A percentile compares a stretch with the other conserved stretches of the same genome.
These are phyloP conservation scores for Venturia oleaginea DNA, from an alignment of 2,329 filamentous ascomycete species.

Conservation along the genomic window DNA sequence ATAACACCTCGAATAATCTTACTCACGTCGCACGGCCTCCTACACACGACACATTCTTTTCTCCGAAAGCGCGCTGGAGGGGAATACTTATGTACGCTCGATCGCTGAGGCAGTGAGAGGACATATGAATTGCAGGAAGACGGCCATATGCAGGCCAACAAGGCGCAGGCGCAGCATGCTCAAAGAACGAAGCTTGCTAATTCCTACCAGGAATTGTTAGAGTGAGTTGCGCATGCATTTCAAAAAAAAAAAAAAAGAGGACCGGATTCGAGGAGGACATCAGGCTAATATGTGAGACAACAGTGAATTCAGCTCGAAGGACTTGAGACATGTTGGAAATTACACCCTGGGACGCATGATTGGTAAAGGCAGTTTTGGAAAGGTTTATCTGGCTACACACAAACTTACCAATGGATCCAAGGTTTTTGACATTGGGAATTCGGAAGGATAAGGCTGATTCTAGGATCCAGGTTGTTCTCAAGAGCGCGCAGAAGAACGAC, in stretches of 20 bases:
- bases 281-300: not conserved
- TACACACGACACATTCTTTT: not conserved
- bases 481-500: slow-evolving; percentile 93
- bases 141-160: slow-evolving; percentile 14
- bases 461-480: slow-evolving; percentile 79
- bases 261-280: not conserved
- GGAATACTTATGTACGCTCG: not conserved
- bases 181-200: slow-evolving; percentile 63
- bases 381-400: slow-evolving; percentile 91
- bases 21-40: not conserved
- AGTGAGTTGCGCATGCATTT: slow-evolving; percentile 49
- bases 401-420: slow-evolving; percentile 98
- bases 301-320: slow-evolving; percentile 89
- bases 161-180: slow-evolving; percentile 14
- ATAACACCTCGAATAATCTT: slow-evolving; percentile 4
- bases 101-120: not conserved
- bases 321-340: slow-evolving; percentile 88
- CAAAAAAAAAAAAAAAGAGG: not conserved
- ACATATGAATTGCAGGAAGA: slow-evolving; percentile 2
- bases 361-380: slow-evolving; percentile 96
- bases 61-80: not conserved
- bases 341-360: slow-evolving; percentile 87
- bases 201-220: slow-evolving; percentile 92
- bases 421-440: slow-evolving; percentile 41
- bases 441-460: slow-evolving; percentile 15